Evolutionary conservation across 306 rosid genomes (phyloP).

Genomic region (Argentina anserina): DNA sequence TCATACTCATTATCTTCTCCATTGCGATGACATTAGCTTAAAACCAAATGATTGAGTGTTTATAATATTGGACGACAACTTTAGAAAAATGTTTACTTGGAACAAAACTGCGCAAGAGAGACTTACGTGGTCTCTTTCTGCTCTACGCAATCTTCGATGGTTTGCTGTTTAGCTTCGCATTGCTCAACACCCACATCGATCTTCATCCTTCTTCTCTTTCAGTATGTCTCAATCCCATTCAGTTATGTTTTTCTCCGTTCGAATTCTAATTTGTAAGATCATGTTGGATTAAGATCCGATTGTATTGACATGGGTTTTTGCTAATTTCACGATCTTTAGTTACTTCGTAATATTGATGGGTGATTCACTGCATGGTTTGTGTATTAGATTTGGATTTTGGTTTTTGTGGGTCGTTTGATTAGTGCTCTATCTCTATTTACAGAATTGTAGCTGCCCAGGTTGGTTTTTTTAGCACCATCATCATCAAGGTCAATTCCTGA

Average conservation of each 20-base stretch:
- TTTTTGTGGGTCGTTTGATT: neutral
- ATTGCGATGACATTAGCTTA: neutral
- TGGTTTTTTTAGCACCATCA: neutral
- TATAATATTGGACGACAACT: neutral
- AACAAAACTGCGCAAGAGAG: neutral
- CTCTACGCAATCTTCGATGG: conserved; percentile 11
- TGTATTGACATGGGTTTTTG: neutral
- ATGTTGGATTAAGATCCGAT: conserved; percentile 2
- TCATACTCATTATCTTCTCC: neutral
- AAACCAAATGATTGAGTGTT: conserved; percentile 10
- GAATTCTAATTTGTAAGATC: neutral
- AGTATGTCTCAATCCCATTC: neutral
- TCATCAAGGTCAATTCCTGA: neutral
- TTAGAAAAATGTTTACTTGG: neutral
- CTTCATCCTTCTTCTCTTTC: neutral
- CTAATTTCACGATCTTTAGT: neutral
- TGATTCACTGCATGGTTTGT: neutral
- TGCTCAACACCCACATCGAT: neutral
- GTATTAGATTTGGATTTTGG: neutral
- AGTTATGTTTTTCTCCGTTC: neutral
- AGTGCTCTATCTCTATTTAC: neutral
- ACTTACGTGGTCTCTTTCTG: neutral
- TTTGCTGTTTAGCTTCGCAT: conserved; percentile 5
- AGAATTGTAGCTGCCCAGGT: conserved; percentile 7
- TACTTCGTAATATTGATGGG: neutral